A percentile compares a stretch with the other conserved stretches of the same genome.
Conservation (phyloP, 2,329 filamentous ascomycete genomes). For the Colletotrichum sp. region DNA sequence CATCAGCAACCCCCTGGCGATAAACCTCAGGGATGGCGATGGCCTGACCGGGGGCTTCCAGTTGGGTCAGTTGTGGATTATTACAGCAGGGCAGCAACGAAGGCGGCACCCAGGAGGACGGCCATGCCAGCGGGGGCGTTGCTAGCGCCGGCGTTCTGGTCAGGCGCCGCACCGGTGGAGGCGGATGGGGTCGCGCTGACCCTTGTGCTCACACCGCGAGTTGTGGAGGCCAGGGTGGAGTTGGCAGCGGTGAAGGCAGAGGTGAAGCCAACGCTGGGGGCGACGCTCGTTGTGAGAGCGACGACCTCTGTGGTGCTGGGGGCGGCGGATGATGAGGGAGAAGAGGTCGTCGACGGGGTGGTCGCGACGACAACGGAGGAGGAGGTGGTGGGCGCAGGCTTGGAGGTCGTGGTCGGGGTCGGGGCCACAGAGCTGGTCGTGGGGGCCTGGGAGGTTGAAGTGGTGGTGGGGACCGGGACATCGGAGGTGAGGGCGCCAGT, state of each 20-base stretch:
- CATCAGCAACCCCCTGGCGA: background rate
- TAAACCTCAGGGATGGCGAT: background rate
- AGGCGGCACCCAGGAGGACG: conserved; percentile 17
- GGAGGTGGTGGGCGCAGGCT: background rate
- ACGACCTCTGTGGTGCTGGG: background rate
- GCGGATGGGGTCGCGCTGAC: background rate
- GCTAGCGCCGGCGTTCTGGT: conserved; percentile 1
- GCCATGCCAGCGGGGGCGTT: conserved; percentile 12
- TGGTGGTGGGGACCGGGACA: conserved; percentile 41
- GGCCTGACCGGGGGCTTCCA: conserved; percentile 10
- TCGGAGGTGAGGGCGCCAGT: conserved; percentile 54
- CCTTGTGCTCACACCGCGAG: background rate
- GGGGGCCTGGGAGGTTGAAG: conserved; percentile 26
- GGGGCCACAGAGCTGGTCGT: conserved; percentile 25
- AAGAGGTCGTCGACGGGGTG: background rate
- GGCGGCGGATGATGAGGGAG: conserved; percentile 1
- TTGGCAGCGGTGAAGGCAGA: conserved; percentile 6
- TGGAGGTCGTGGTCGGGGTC: conserved; percentile 28
- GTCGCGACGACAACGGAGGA: background rate
- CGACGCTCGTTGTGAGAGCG: background rate
- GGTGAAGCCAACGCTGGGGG: conserved; percentile 3
- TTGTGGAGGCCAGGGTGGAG: conserved; percentile 1
- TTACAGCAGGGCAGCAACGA: conserved; percentile 19
- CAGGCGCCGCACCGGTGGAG: background rate
- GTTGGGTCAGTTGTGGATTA: conserved; percentile 7